Percentiles rank a stretch among this genome's conserved stretches.
phyloP scores from a whole-genome alignment of 805 yeast species.

The Candida ovalis region DNA sequence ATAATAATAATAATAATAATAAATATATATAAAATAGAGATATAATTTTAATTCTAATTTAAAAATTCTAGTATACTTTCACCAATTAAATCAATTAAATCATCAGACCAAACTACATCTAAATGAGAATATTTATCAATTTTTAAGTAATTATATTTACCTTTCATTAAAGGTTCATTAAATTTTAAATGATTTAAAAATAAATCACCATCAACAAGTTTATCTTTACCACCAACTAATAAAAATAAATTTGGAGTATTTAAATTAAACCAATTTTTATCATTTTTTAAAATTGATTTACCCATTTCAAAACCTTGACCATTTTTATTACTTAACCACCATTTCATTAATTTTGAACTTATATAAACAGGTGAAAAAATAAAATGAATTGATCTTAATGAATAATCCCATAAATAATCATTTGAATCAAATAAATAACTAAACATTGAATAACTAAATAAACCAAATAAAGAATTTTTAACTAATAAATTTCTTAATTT shows the following conservation, averaged over 20 bases:
- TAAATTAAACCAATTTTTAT: slow-evolving; percentile 50
- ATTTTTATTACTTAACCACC: slow-evolving; percentile 72
- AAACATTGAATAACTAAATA: slow-evolving; percentile 75
- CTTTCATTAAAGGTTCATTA: slow-evolving; percentile 47
- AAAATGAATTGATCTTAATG: slow-evolving; percentile 68
- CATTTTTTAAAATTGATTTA: slow-evolving; percentile 50
- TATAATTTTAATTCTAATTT: slow-evolving; percentile 1
- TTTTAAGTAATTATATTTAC: slow-evolving; percentile 36
- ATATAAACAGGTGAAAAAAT: slow-evolving; percentile 83
- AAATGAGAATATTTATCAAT: slow-evolving; percentile 74
- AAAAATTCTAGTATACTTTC: slow-evolving; percentile 37
- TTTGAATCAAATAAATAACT: slow-evolving; percentile 86
- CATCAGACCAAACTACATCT: slow-evolving; percentile 92
- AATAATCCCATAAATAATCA: slow-evolving; percentile 69
- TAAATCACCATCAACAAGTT: slow-evolving; percentile 70
- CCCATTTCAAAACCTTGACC: slow-evolving; percentile 42
- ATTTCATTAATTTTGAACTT: slow-evolving; percentile 75
- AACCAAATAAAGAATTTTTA: slow-evolving; percentile 51
- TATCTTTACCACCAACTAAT: slow-evolving; percentile 70
- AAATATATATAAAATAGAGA: background rate
- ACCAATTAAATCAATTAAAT: slow-evolving; percentile 65
- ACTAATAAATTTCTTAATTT: slow-evolving; percentile 48
- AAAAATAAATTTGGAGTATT: slow-evolving; percentile 58
- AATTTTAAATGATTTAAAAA: slow-evolving; percentile 60
- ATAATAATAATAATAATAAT: background rate